These are phyloP conservation scores for Exophiala phaeomuriformis DNA, from an alignment of 2,329 filamentous ascomycete genomes.

Conservation along the genomic window DNA sequence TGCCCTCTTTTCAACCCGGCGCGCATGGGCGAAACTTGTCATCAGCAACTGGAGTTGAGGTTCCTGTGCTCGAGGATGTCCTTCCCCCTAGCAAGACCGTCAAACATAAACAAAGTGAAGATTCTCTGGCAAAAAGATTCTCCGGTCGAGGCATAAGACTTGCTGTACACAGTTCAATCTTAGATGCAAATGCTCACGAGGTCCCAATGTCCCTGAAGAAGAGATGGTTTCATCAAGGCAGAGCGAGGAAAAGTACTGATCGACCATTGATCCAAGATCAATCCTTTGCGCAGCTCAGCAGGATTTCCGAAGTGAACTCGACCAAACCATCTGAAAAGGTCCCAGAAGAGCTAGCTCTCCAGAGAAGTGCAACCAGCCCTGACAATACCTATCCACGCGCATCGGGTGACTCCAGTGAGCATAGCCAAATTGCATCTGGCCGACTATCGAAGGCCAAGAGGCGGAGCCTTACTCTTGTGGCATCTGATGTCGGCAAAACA, in stretches of 20 bases:
- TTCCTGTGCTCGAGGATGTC: constrained; percentile 19
- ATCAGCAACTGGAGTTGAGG: constrained; percentile 21
- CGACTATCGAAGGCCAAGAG: constrained; percentile 11
- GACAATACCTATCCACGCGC: neutral
- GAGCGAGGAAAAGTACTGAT: constrained; percentile 1
- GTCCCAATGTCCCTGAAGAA: constrained; percentile 21
- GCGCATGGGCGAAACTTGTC: constrained; percentile 24
- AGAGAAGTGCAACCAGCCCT: constrained; percentile 1
- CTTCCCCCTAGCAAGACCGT: constrained; percentile 8
- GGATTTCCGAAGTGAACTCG: constrained; percentile 22
- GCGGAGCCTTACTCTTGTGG: constrained; percentile 10
- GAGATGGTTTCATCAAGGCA: constrained; percentile 25
- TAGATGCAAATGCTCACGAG: constrained; percentile 23
- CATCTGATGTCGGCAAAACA: constrained; percentile 8
- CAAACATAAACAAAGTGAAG: constrained; percentile 6
- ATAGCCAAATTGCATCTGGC: neutral
- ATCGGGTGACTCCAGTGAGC: neutral
- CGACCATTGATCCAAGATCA: neutral
- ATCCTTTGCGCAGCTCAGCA: constrained; percentile 20
- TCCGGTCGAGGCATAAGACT: constrained; percentile 25
- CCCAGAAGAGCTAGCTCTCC: neutral
- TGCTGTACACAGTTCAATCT: constrained; percentile 25
- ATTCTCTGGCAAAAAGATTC: constrained; percentile 15
- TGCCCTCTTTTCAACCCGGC: constrained; percentile 16
- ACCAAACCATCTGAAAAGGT: constrained; percentile 2